Conservation (phyloP, 2,329 filamentous ascomycete species). For the Fusarium pseudonygamai region DNA sequence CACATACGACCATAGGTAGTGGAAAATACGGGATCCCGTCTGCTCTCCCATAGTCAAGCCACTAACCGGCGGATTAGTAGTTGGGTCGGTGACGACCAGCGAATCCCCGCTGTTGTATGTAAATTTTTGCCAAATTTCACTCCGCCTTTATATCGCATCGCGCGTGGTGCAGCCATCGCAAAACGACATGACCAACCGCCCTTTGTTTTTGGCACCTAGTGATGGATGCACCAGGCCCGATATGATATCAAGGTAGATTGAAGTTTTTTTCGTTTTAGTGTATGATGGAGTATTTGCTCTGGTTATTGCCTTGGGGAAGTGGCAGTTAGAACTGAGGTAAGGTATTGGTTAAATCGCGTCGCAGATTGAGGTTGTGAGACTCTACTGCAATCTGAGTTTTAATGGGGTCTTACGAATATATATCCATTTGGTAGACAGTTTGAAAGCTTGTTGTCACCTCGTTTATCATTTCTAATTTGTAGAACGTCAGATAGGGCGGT, state of each 20-base stretch:
- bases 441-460: fast-evolving
- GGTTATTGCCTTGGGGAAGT: too few species aligned
- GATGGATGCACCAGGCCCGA: background rate
- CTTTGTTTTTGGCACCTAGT: background rate
- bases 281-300: background rate
- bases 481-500: background rate
- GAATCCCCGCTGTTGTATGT: too few species aligned
- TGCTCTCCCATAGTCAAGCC: constrained; percentile 1
- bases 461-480: fast-evolving
- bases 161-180: background rate
- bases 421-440: fast-evolving
- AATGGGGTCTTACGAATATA: fast-evolving
- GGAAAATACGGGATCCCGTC: constrained; percentile 1
- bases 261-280: fast-evolving
- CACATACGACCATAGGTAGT: background rate
- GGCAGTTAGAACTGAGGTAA: fast-evolving
- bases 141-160: too few species aligned
- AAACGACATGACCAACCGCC: too few species aligned
- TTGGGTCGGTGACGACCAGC: constrained; percentile 1
- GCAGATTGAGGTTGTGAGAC: background rate
- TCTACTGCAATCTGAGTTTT: too few species aligned
- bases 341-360: background rate
- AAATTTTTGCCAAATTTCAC: background rate
- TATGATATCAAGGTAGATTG: fast-evolving
- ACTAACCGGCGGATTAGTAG: background rate